Evolutionary conservation across 2,329 filamentous ascomycete species (phyloP).

Genomic region (Lithohypha guttulata): DNA sequence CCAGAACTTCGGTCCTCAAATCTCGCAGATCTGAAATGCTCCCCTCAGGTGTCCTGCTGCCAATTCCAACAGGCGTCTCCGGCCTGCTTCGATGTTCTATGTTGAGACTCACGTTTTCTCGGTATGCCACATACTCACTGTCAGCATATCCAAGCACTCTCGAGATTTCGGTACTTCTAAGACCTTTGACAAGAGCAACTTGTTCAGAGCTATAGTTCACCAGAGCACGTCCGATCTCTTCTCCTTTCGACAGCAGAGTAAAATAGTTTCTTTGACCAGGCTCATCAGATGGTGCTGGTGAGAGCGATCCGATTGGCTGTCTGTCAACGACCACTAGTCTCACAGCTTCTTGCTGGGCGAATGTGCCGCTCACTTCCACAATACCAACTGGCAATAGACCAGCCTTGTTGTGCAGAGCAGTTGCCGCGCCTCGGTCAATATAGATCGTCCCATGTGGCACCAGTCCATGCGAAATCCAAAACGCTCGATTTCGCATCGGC

Average conservation of each 20-base stretch:
- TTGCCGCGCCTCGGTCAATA: constrained; percentile 81
- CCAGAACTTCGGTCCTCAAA: constrained; percentile 3
- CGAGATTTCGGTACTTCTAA: constrained; percentile 71
- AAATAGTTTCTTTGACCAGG: constrained; percentile 22
- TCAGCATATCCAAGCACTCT: constrained; percentile 79
- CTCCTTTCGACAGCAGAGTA: constrained; percentile 28
- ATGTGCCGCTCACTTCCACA: constrained; percentile 75
- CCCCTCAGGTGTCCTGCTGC: constrained; percentile 14
- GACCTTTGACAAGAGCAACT: constrained; percentile 72
- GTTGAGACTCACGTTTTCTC: constrained; percentile 71
- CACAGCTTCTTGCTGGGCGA: constrained; percentile 87
- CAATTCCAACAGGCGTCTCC: constrained; percentile 13
- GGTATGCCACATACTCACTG: constrained; percentile 82
- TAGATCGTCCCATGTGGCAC: constrained; percentile 82
- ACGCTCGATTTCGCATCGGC: constrained; percentile 84
- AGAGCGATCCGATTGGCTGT: constrained; percentile 26
- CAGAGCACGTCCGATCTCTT: constrained; percentile 75
- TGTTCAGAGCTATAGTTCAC: constrained; percentile 89
- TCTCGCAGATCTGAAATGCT: constrained; percentile 15
- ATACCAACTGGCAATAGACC: constrained; percentile 86
- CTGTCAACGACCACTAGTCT: constrained; percentile 69
- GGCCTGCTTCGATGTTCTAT: constrained; percentile 13
- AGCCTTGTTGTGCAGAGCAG: constrained; percentile 70
- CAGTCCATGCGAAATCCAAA: constrained; percentile 92
- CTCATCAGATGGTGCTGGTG: constrained; percentile 18